These are phyloP conservation scores for Coemansia sp. DNA, from an alignment of 192 early-diverging fungal species.

Conservation along the genomic window DNA sequence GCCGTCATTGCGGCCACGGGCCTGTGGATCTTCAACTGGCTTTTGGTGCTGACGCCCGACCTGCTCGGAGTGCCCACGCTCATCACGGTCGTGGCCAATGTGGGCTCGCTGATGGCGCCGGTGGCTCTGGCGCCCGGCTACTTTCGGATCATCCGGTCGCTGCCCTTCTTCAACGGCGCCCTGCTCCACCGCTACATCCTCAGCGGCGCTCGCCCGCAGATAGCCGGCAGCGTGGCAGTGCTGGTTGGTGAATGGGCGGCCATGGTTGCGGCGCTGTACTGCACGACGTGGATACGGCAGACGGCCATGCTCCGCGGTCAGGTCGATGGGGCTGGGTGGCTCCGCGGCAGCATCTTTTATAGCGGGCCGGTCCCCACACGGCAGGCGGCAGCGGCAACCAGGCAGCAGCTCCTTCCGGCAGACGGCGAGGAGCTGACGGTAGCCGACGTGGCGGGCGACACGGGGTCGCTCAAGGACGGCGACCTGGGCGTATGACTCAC, in stretches of 20 bases:
- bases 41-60: slow-evolving; percentile 14
- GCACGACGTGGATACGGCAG: slow-evolving; percentile 23
- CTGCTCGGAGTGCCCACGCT: slow-evolving; percentile 12
- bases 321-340: slow-evolving; percentile 21
- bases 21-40: slow-evolving; percentile 27
- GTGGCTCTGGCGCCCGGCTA: slow-evolving; percentile 38
- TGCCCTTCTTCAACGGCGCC: slow-evolving; percentile 50
- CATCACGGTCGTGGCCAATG: slow-evolving; percentile 20
- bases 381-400: no score
- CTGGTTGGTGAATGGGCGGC: slow-evolving; percentile 39
- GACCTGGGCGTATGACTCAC: slow-evolving; percentile 12
- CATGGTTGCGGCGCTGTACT: slow-evolving; percentile 17
- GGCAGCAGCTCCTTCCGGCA: no score
- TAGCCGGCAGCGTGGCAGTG: slow-evolving; percentile 35
- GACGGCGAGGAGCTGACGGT: no score
- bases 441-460: not conserved
- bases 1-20: not conserved
- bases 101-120: slow-evolving; percentile 28
- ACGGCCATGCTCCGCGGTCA: slow-evolving; percentile 4
- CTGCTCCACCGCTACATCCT: slow-evolving; percentile 33
- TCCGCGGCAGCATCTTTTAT: slow-evolving; percentile 9
- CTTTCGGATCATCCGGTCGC: slow-evolving; percentile 37
- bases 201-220: slow-evolving; percentile 35
- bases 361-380: no score
- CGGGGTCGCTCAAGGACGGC: slow-evolving; percentile 2